Conservation (phyloP, 441 rosid genomes). For the Biscutella laevigata region DNA sequence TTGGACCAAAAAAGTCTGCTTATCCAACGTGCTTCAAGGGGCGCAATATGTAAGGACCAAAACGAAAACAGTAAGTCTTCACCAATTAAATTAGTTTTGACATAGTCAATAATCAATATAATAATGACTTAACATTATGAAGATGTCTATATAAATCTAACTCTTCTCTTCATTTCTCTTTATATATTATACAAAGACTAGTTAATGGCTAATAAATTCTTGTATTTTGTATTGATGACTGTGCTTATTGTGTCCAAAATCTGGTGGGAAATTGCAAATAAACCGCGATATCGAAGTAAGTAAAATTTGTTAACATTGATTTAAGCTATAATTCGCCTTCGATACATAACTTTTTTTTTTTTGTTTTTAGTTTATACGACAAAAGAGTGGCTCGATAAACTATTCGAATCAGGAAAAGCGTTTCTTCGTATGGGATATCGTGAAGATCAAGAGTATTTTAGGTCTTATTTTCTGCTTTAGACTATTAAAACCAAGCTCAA, state of each 20-base stretch:
- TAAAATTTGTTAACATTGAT: not conserved
- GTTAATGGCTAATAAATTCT: slow-evolving; percentile 8
- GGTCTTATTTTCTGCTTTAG: slow-evolving; percentile 17
- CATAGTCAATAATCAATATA: not conserved
- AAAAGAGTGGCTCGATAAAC: slow-evolving; percentile 16
- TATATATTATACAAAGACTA: not conserved
- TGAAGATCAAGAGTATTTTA: slow-evolving; percentile 21
- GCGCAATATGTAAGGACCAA: slow-evolving; percentile 3
- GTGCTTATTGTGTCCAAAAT: slow-evolving; percentile 13
- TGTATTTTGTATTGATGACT: slow-evolving; percentile 4
- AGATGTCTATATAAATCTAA: slow-evolving; percentile 15
- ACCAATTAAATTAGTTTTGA: not conserved
- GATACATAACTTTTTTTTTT: too few relatives aligned
- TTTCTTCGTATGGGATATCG: slow-evolving; percentile 15
- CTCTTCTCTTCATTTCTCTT: not conserved
- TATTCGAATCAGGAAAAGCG: slow-evolving; percentile 6
- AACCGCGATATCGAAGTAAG: slow-evolving; percentile 6
- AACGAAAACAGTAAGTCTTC: too few relatives aligned
- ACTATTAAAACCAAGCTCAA: not conserved
- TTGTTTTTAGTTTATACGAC: slow-evolving; percentile 1
- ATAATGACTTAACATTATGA: not conserved
- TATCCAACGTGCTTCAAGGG: not conserved
- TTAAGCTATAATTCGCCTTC: not conserved
- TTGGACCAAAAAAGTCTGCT: not conserved
- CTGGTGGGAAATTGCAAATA: slow-evolving; percentile 20